Evolutionary conservation across 495 filamentous ascomycete genomes (phyloP).

Genomic region (Penicillium fimorum): DNA sequence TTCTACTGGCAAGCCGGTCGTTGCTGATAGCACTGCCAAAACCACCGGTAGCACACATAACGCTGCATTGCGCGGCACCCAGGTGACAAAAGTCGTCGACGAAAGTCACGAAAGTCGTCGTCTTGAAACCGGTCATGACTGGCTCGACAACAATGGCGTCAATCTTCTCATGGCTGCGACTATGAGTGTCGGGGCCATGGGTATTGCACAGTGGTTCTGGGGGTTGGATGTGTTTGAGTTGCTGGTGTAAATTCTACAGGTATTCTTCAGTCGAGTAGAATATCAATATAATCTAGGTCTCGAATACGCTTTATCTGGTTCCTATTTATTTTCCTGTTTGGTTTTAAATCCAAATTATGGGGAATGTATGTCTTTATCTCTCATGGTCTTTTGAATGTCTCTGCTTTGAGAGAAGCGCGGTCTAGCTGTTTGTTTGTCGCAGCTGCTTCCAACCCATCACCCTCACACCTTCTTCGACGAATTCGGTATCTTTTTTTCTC

Average conservation of each 20-base stretch:
- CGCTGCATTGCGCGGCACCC: conserved; percentile 25
- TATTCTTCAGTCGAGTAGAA: background rate
- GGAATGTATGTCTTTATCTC: background rate
- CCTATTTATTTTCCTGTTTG: background rate
- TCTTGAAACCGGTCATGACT: conserved; percentile 68
- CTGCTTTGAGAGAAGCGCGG: background rate
- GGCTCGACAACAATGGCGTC: conserved; percentile 91
- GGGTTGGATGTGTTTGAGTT: conserved; percentile 25
- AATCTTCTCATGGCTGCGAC: conserved; percentile 82
- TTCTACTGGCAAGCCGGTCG: conserved; percentile 17
- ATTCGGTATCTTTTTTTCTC: background rate
- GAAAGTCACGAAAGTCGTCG: conserved; percentile 62
- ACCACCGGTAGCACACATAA: conserved; percentile 22
- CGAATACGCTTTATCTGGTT: background rate
- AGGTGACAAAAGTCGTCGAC: conserved; percentile 23
- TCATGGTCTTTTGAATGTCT: background rate
- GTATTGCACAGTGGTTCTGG: conserved; percentile 47
- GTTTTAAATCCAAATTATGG: background rate
- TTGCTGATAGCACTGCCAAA: conserved; percentile 5
- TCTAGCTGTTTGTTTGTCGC: background rate
- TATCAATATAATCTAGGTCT: background rate
- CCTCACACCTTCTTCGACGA: background rate
- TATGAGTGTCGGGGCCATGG: conserved; percentile 82
- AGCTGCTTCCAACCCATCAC: background rate
- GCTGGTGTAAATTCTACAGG: conserved; percentile 6